Percentiles rank a stretch among this genome's conserved stretches.
Conservation (phyloP, 2,329 filamentous ascomycete species). For the Alternaria sp. region DNA sequence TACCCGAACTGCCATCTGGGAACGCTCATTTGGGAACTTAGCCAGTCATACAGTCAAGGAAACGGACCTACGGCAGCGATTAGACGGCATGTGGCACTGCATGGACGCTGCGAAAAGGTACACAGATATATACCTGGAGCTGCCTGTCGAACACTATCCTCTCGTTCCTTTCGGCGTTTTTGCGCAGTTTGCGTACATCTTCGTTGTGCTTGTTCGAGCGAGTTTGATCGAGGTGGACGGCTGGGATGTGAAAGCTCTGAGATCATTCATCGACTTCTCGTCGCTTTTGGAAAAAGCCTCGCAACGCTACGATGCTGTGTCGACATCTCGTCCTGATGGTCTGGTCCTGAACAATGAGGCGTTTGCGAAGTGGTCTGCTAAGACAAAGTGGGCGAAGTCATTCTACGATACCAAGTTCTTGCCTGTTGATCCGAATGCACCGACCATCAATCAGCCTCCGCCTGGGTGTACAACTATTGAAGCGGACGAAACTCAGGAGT, state of each 20-base stretch:
- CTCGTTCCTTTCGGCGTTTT: constrained; percentile 17
- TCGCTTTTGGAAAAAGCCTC: too few species aligned
- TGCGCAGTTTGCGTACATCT: constrained; percentile 21
- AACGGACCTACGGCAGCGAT: background rate
- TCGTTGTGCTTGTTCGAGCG: constrained; percentile 19
- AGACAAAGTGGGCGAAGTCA: background rate
- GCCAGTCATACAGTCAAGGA: background rate
- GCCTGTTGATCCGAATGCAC: background rate
- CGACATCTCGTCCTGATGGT: background rate
- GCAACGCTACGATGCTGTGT: too few species aligned
- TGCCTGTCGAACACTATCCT: constrained; percentile 3
- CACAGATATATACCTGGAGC: background rate
- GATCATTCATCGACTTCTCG: too few species aligned
- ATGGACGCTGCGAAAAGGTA: background rate
- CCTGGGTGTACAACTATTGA: too few species aligned
- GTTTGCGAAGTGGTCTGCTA: background rate
- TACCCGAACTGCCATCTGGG: too few species aligned
- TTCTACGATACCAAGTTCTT: background rate
- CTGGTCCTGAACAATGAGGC: background rate
- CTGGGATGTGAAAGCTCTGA: background rate
- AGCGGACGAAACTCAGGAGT: too few species aligned
- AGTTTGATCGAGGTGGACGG: background rate
- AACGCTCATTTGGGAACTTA: too few species aligned
- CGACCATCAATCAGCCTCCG: too few species aligned
- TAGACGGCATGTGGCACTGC: background rate